Base-by-base conservation (phyloP, 495 filamentous ascomycete species). In the Xylaria longipes region DNA sequence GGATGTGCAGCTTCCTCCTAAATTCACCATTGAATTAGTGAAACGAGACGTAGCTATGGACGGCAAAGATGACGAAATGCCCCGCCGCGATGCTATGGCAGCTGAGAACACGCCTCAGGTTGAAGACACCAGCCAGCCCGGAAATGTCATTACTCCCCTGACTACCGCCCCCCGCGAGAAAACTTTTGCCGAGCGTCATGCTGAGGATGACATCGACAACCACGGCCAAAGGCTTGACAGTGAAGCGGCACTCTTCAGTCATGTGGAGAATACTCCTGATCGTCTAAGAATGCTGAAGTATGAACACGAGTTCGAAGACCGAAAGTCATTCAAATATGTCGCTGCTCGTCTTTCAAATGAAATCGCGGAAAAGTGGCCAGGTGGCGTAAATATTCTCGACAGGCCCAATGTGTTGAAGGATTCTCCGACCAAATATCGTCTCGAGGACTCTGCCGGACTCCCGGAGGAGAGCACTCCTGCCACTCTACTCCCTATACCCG, bases 1-100 rank as follows among this genome's bases (percentile, higher is more conserved):
- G 29, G 87, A 96, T 71, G 90, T 88, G 3, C 88, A 92, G 65
- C 86, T 98, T 8, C 90, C 91, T 22, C 92, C 94, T 11, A 95
- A 93, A 76, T 97, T 92, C 86, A 83, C 87, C n/a, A 81, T 98
- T 27, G 81, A 86, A 41, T 73, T 88, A 43, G 81, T 73, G 27
- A 39, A 71, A 50, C 37, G 37, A 50, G 46, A 56, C 48, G 20
- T 29, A 27, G 58, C 60, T 31, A 79, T 77, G 75, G 73, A 75
- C 62, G 15, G 50, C 33, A 62, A 43, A 15, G 72, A 73, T 67
- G 69, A 76, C 20, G 43, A 62, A 37, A 75, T 73, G 66, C 33
- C 62, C 64, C 70, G 71, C 37, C 61, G 48, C 48, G 54, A 72
- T 20, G 29, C 27, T 22, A 15, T 17, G 25, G 37, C 9, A 50